Percentiles rank a stretch among this genome's conserved stretches.
Evolutionary conservation across 495 filamentous ascomycete genomes (phyloP).

Genomic region (Penicillium chermesinum): DNA sequence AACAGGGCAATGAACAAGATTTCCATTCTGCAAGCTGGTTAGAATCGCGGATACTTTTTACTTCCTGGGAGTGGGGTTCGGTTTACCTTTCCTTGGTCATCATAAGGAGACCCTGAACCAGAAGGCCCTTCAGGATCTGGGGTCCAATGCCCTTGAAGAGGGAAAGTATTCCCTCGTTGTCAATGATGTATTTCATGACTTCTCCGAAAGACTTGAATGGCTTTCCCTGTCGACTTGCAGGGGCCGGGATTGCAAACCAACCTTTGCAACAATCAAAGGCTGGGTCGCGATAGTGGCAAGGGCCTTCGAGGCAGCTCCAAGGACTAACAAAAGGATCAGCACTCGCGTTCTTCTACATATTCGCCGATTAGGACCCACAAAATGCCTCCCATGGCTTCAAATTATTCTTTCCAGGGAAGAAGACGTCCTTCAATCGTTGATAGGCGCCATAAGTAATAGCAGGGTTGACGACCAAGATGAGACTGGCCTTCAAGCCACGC

Average conservation of each 20-base stretch:
- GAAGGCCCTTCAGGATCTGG: slow-evolving; percentile 84
- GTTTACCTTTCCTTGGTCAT: slow-evolving; percentile 97
- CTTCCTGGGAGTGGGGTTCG: not conserved
- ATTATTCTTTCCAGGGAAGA: slow-evolving; percentile 73
- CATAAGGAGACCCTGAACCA: slow-evolving; percentile 96
- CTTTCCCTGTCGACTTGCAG: slow-evolving; percentile 77
- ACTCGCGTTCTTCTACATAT: not conserved
- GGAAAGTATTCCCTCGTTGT: slow-evolving; percentile 75
- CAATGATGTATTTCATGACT: slow-evolving; percentile 87
- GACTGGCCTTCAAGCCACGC: slow-evolving; percentile 92
- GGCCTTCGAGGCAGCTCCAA: slow-evolving; percentile 89
- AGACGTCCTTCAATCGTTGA: slow-evolving; percentile 72
- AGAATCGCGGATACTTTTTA: slow-evolving; percentile 16
- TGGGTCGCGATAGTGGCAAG: slow-evolving; percentile 91
- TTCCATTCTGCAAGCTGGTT: slow-evolving; percentile 63
- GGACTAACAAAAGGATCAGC: slow-evolving; percentile 48
- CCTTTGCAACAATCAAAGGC: slow-evolving; percentile 96
- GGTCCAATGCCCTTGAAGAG: slow-evolving; percentile 97
- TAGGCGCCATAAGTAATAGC: slow-evolving; percentile 98
- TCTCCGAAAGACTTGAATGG: slow-evolving; percentile 93
- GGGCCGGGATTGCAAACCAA: slow-evolving; percentile 88
- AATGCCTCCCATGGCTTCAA: slow-evolving; percentile 89
- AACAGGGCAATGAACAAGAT: slow-evolving; percentile 84
- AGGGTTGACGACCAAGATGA: slow-evolving; percentile 94
- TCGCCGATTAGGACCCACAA: slow-evolving; percentile 50